Evolutionary conservation across 2,329 filamentous ascomycete genomes (phyloP), one percentile per base, ranked within the genome.

Genomic region (Dendryphion nanum): DNA sequence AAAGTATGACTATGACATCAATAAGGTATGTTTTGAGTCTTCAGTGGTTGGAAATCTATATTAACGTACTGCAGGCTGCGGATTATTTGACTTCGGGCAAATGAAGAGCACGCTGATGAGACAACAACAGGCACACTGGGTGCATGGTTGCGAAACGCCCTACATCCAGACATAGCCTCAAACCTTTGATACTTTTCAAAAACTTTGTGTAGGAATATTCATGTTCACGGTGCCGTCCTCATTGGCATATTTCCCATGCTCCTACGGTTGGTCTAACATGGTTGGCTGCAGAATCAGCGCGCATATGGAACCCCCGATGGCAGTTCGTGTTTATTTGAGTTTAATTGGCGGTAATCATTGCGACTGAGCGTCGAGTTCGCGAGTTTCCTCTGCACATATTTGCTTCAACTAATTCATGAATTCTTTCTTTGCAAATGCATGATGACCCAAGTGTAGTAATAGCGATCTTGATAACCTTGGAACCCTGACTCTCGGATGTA

Each of bases 1-100:
- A 73, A 90, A 91, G 66, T 95, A 86, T 63, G 89, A 97, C 70
- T 96, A 97, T 69, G 93, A 96, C 65, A 77, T 96, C 62, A 89
- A 95, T 68, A 89, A 87, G 80, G 91, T 95, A 70, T 45, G 31
- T 20, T 14, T 13, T 33, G 3, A 12, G 17, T 18, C 31, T 18
- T 10, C 16, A 12, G 10, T 19, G 12, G 6, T 10, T 10, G 31
- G 10, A 21, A 6, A 12, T 10, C 16, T 15, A 18, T 33, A 21
- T 15, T 33, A 33, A 33, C 2, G 53, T 42, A 45, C 18, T 34
- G 13, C 36, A 65, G 63, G 63, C 63, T 26, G 61, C 57, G 8
- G 63, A 66, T 31, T 57, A 63, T 43, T 42, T 66, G 41, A 55
- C 60, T n/a, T 52, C 59, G 32, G 46, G 52, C 18, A 33, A 51